Percentiles rank a stretch among this genome's conserved stretches.
Conservation (phyloP, 306 rosid genomes). For the Castanospermum australe region DNA sequence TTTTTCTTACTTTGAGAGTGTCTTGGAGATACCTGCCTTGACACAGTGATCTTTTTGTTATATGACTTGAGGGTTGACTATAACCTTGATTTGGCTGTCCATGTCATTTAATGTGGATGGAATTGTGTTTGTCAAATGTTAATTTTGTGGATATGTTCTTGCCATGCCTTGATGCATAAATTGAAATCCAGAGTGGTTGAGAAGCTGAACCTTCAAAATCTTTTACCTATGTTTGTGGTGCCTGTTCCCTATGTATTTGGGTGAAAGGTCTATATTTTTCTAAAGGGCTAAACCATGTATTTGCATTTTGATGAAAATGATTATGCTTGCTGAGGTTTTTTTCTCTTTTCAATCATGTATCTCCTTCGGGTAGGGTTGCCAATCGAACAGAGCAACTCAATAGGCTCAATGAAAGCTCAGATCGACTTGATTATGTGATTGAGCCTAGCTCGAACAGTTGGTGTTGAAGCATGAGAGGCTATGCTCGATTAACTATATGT, state of each 20-base stretch:
- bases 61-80: not conserved
- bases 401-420: not conserved
- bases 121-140: not conserved
- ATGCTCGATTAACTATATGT: too few relatives aligned
- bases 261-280: not conserved
- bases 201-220: not conserved
- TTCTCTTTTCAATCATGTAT: not conserved
- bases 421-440: not conserved
- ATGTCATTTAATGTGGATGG: not conserved
- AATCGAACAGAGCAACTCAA: not conserved
- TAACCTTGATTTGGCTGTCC: not conserved
- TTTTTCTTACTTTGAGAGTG: not conserved
- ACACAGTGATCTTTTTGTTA: not conserved
- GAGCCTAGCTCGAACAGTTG: slow-evolving; percentile 6
- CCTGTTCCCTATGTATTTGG: not conserved
- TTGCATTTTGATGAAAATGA: not conserved
- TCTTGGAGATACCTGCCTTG: not conserved
- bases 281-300: not conserved
- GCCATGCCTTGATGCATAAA: not conserved
- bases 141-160: not conserved
- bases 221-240: not conserved
- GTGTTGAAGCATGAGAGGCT: not conserved
- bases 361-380: not conserved
- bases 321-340: not conserved
- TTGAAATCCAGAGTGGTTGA: not conserved